Conservation (phyloP, 495 filamentous ascomycete genomes). For the Arthonia radiata region DNA sequence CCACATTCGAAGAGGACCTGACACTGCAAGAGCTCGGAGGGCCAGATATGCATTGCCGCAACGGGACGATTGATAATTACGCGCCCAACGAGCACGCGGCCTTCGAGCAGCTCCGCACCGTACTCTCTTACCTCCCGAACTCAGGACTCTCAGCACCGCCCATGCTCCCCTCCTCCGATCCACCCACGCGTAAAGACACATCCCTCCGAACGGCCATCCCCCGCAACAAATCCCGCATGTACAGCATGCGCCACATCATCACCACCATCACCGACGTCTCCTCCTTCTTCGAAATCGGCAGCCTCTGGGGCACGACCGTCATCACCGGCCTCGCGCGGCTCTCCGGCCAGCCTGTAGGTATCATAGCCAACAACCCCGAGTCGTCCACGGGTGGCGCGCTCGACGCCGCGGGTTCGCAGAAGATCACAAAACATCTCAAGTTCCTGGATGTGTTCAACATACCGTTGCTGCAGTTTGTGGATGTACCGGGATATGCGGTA, state of each 20-base stretch:
- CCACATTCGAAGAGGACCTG: conserved; percentile 34
- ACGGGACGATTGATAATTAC: conserved; percentile 40
- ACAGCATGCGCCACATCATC: conserved; percentile 30
- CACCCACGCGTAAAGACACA: conserved; percentile 19
- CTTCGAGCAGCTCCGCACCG: conserved; percentile 30
- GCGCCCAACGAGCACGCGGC: conserved; percentile 32
- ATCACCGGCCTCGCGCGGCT: conserved; percentile 33
- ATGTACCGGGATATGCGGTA: conserved; percentile 35
- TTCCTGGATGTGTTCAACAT: conserved; percentile 40
- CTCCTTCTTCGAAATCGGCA: conserved; percentile 37
- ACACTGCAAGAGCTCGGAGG: conserved; percentile 30
- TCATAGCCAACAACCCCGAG: conserved; percentile 32
- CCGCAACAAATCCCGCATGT: conserved; percentile 31
- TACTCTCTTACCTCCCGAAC: conserved; percentile 31
- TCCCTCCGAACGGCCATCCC: conserved; percentile 30
- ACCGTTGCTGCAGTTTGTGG: conserved; percentile 35
- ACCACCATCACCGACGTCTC: conserved; percentile 25
- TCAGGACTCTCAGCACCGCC: conserved; percentile 28
- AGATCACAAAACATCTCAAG: conserved; percentile 30
- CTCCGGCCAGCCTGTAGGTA: conserved; percentile 27
- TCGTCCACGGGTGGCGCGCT: conserved; percentile 29
- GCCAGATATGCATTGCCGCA: conserved; percentile 32
- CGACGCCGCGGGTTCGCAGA: conserved; percentile 32
- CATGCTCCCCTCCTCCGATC: conserved; percentile 20
- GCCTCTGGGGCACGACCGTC: conserved; percentile 33